Evolutionary conservation across 352 stramenopile species (phyloP).

Genomic region (Phytophthora litchii): DNA sequence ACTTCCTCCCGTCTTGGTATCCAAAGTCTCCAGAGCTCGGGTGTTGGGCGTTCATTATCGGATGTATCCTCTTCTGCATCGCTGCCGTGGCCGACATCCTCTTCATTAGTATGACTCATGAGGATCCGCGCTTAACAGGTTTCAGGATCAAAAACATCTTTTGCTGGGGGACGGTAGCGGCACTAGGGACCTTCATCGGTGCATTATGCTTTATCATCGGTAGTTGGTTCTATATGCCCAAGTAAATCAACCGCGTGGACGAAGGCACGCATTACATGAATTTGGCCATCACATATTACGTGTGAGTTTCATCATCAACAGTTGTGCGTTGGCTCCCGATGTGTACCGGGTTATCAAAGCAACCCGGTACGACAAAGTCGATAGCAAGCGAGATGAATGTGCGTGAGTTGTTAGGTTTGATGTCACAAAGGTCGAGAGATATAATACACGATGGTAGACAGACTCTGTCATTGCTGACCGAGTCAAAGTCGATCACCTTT

Average conservation of each 20-base stretch:
- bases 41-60: conserved; percentile 70
- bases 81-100: conserved; percentile 58
- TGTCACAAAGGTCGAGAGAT: no score
- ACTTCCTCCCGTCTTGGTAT: conserved; percentile 74
- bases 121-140: conserved; percentile 38
- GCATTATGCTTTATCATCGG: conserved; percentile 70
- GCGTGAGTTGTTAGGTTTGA: no score
- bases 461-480: no score
- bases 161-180: conserved; percentile 49
- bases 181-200: conserved; percentile 56
- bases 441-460: no score
- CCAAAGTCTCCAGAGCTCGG: conserved; percentile 56
- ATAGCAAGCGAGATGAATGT: no score
- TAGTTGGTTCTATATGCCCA: conserved; percentile 73
- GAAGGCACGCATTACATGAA: conserved; percentile 64
- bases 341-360: conserved; percentile 43
- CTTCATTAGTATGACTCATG: conserved; percentile 59
- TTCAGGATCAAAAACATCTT: conserved; percentile 54
- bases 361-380: conserved; percentile 3
- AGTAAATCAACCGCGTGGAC: conserved; percentile 61
- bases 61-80: conserved; percentile 62
- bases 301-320: conserved; percentile 72
- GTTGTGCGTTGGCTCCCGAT: conserved; percentile 49
- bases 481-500: no score
- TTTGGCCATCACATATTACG: conserved; percentile 68